A percentile compares a stretch with the other conserved stretches of the same genome.
Conservation (phyloP, 2,329 filamentous ascomycete genomes). For the Alternaria sp. region DNA sequence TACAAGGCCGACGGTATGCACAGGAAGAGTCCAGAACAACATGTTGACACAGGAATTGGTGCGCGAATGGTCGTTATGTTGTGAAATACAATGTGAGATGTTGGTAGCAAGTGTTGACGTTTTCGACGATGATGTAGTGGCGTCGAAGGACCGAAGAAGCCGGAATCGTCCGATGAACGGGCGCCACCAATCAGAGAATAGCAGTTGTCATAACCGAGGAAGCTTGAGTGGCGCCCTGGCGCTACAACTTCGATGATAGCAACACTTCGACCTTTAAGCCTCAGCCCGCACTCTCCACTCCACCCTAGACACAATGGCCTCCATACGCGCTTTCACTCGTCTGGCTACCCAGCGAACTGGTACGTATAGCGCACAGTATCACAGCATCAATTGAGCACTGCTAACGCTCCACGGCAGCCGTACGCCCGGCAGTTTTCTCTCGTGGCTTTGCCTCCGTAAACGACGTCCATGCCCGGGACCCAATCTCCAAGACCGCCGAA, state of each 20-base stretch:
- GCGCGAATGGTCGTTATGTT: neutral
- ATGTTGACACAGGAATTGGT: neutral
- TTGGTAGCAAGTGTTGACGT: constrained; percentile 21
- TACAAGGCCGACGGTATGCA: neutral
- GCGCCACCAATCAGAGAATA: constrained; percentile 14
- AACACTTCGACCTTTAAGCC: constrained; percentile 29
- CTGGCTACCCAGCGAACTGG: constrained; percentile 49
- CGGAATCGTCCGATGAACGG: constrained; percentile 22
- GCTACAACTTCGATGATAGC: constrained; percentile 35
- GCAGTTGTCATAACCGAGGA: constrained; percentile 25
- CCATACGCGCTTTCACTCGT: constrained; percentile 49
- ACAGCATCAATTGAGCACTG: constrained; percentile 30
- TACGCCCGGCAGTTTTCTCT: constrained; percentile 48
- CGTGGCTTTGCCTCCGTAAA: constrained; percentile 51
- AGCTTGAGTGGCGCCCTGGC: constrained; percentile 21
- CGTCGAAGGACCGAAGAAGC: constrained; percentile 17
- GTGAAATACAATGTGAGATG: constrained; percentile 1
- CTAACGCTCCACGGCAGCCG: constrained; percentile 41
- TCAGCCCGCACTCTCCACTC: constrained; percentile 39
- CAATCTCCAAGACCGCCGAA: constrained; percentile 44
- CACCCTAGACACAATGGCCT: constrained; percentile 46
- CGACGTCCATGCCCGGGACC: constrained; percentile 44
- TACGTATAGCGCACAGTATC: constrained; percentile 27
- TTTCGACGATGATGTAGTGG: constrained; percentile 22
- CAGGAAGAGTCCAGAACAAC: neutral